Conservation (phyloP, 768 basidiomycete genomes). For the Lactarius sanguifluus region DNA sequence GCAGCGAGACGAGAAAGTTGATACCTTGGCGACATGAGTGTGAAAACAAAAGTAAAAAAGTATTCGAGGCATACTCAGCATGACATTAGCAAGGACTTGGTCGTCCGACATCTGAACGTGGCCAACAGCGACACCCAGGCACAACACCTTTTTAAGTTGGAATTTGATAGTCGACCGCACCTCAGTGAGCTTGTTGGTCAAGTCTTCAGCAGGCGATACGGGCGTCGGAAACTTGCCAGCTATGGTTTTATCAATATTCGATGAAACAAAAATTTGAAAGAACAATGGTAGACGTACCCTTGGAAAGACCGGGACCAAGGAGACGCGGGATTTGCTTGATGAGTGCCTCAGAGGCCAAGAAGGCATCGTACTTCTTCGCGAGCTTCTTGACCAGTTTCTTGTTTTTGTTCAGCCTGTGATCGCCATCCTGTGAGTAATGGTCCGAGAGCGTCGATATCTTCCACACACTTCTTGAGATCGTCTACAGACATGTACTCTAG, state of each 20-base stretch:
- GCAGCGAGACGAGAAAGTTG: conserved; percentile 98
- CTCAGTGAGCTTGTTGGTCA: conserved; percentile 86
- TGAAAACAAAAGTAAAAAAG: neutral
- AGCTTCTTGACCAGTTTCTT: conserved; percentile 99
- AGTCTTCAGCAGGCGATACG: conserved; percentile 88
- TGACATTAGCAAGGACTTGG: conserved; percentile 95
- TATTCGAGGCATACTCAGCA: conserved; percentile 68
- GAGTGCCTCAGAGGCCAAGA: conserved; percentile 93
- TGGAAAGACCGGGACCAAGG: conserved; percentile 98
- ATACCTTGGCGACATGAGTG: conserved; percentile 56
- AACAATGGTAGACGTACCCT: conserved; percentile 55
- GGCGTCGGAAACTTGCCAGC: conserved; percentile 99
- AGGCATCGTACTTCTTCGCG: conserved; percentile 99
- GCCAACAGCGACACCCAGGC: conserved; percentile 97
- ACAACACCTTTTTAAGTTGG: conserved; percentile 99
- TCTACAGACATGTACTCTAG: conserved; percentile 99
- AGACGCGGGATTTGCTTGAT: conserved; percentile 99
- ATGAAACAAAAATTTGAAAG: neutral
- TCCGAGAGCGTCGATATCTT: neutral
- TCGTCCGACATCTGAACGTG: conserved; percentile 98
- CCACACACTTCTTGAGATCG: conserved; percentile 91
- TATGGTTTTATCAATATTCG: conserved; percentile 33
- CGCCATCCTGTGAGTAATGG: conserved; percentile 1
- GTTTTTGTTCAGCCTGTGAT: conserved; percentile 93
- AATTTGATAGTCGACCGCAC: conserved; percentile 99